These are phyloP conservation scores for Phialophora tarda DNA, from an alignment of 2,329 filamentous ascomycete genomes.

Conservation along the genomic window DNA sequence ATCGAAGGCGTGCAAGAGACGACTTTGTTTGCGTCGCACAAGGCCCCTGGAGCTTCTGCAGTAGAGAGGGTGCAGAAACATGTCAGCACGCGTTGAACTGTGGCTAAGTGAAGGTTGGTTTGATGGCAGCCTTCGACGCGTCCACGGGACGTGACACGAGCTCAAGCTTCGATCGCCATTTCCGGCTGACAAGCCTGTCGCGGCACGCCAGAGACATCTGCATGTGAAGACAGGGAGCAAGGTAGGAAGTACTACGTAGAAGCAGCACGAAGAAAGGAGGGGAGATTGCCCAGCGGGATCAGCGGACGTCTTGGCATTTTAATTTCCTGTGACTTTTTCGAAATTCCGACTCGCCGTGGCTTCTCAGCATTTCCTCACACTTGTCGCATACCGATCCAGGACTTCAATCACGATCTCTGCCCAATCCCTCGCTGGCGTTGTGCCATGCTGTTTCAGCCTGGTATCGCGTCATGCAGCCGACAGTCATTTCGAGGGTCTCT, in stretches of 20 bases:
- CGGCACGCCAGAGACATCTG: neutral
- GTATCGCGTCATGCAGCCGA: constrained; percentile 17
- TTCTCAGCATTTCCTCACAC: neutral
- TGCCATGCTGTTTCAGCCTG: constrained; percentile 22
- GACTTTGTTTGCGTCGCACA: neutral
- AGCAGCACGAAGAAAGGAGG: neutral
- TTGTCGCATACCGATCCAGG: neutral
- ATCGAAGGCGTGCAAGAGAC: neutral
- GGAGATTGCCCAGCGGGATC: neutral
- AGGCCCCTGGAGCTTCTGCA: neutral
- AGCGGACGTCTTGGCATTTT: constrained; percentile 10
- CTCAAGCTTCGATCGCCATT: neutral
- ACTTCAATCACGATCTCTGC: neutral
- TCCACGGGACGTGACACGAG: neutral
- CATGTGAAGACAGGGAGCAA: neutral
- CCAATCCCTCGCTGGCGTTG: constrained; percentile 6
- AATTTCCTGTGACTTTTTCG: neutral
- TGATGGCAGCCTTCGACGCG: neutral
- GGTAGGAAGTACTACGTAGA: neutral
- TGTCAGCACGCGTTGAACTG: neutral
- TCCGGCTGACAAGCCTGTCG: neutral
- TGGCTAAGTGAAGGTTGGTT: neutral
- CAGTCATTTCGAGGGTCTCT: neutral
- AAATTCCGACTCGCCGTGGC: constrained; percentile 8
- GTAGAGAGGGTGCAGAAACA: neutral